Percentiles rank a stretch among this genome's conserved stretches.
These are phyloP conservation scores for Barbatosphaeria neglecta DNA, from an alignment of 495 filamentous ascomycete species.

Conservation along the genomic window DNA sequence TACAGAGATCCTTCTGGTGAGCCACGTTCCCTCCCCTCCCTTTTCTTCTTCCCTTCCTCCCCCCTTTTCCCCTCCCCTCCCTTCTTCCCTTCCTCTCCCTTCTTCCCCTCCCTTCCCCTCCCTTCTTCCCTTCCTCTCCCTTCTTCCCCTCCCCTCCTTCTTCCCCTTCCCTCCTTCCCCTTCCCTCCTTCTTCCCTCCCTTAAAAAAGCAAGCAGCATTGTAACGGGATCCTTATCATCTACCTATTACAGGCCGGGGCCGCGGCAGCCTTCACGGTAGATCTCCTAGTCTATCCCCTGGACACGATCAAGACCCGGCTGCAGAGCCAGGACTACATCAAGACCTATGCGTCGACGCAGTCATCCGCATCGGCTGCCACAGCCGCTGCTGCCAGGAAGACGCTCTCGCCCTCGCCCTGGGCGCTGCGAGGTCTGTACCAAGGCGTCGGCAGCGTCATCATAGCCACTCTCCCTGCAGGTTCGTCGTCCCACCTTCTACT, in stretches of 20 bases:
- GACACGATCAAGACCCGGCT: conserved; percentile 81
- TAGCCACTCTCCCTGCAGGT: conserved; percentile 84
- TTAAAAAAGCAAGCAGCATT: too few relatives aligned
- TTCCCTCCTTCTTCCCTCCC: background rate
- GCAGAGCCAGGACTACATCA: conserved; percentile 59
- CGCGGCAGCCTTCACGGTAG: conserved; percentile 66
- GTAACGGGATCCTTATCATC: conserved; percentile 6
- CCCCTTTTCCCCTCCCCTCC: conserved; percentile 1
- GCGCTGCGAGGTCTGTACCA: conserved; percentile 75
- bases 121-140: conserved; percentile 1
- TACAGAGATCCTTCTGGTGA: conserved; percentile 39
- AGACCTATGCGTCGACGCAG: conserved; percentile 44
- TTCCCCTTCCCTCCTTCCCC: too few relatives aligned
- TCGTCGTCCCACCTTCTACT: conserved; percentile 8
- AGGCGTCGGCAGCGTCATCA: conserved; percentile 74
- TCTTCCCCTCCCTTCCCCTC: background rate
- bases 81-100: too few relatives aligned
- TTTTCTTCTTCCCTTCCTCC: background rate
- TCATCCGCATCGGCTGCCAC: background rate
- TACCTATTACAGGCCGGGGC: conserved; percentile 53
- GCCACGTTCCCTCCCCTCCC: conserved; percentile 5
- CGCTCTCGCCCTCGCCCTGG: conserved; percentile 24
- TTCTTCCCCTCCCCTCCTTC: background rate
- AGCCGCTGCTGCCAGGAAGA: conserved; percentile 34
- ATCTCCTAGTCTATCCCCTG: conserved; percentile 69